A percentile compares a stretch with the other conserved stretches of the same genome.
These are phyloP conservation scores for Neurospora sp. DNA, from an alignment of 495 filamentous ascomycete species.

Conservation along the genomic window DNA sequence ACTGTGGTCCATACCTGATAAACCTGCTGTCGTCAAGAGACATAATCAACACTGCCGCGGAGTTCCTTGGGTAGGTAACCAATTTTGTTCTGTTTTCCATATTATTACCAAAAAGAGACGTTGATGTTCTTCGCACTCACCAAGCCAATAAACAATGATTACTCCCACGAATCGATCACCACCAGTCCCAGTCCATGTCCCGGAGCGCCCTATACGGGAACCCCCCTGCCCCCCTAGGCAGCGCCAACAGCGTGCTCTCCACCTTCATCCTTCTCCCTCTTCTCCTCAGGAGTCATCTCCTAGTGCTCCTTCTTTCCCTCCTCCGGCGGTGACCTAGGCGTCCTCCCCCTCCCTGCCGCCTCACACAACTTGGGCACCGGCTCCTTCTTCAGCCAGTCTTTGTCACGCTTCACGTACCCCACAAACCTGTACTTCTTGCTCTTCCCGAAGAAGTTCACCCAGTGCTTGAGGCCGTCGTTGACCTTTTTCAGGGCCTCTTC, in stretches of 20 bases:
- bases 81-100: neutral
- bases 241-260: neutral
- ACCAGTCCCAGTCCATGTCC: neutral
- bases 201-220: neutral
- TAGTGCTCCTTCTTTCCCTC: conserved; percentile 8
- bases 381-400: conserved; percentile 39
- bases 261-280: neutral
- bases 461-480: conserved; percentile 48
- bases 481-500: conserved; percentile 44
- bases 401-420: conserved; percentile 47
- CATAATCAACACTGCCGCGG: neutral
- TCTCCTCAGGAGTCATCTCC: neutral
- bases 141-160: neutral
- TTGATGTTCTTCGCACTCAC: neutral
- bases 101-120: neutral
- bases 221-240: no score
- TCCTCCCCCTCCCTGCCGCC: conserved; percentile 31
- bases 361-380: conserved; percentile 33
- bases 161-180: no score
- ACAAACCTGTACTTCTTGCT: conserved; percentile 65
- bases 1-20: neutral
- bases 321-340: conserved; percentile 28
- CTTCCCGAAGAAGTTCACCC: conserved; percentile 69
- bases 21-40: neutral
- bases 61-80: neutral